Evolutionary conservation across 2,329 filamentous ascomycete species (phyloP).

Genomic region (Botrytis galanthina): DNA sequence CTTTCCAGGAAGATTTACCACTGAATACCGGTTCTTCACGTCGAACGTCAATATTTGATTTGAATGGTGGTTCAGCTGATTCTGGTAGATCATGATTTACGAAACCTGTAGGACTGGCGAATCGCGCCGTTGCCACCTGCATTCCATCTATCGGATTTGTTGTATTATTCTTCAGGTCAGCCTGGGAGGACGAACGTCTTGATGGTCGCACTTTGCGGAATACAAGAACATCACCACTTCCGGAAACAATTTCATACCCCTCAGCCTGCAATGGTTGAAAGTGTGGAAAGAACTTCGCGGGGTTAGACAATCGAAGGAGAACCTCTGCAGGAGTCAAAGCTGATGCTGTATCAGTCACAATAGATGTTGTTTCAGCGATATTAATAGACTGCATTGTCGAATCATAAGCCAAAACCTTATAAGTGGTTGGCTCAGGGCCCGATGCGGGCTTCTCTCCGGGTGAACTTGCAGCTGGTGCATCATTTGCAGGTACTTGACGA

Average conservation of each 20-base stretch:
- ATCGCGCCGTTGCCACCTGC: constrained; percentile 51
- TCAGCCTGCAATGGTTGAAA: constrained; percentile 57
- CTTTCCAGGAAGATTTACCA: constrained; percentile 39
- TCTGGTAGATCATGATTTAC: constrained; percentile 56
- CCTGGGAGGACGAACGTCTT: constrained; percentile 22
- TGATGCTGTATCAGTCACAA: constrained; percentile 47
- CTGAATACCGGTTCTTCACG: constrained; percentile 50
- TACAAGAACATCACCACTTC: constrained; percentile 60
- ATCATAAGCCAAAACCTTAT: constrained; percentile 68
- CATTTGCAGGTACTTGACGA: constrained; percentile 28
- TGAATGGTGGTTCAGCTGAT: constrained; percentile 42
- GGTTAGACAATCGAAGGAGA: constrained; percentile 58
- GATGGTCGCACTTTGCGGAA: constrained; percentile 58
- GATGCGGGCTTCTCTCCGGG: not conserved
- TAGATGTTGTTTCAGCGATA: constrained; percentile 59
- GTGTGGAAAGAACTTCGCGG: constrained; percentile 63
- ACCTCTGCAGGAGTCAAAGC: constrained; percentile 59
- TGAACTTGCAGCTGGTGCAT: not conserved
- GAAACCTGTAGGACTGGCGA: constrained; percentile 64
- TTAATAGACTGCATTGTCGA: constrained; percentile 55
- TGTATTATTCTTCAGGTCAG: constrained; percentile 25
- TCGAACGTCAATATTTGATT: constrained; percentile 46
- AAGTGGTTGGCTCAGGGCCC: constrained; percentile 41
- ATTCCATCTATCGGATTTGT: constrained; percentile 56
- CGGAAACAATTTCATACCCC: constrained; percentile 66